These are phyloP conservation scores for Lasiosphaeriaceae sp. DNA, from an alignment of 495 filamentous ascomycete species.

Conservation along the genomic window DNA sequence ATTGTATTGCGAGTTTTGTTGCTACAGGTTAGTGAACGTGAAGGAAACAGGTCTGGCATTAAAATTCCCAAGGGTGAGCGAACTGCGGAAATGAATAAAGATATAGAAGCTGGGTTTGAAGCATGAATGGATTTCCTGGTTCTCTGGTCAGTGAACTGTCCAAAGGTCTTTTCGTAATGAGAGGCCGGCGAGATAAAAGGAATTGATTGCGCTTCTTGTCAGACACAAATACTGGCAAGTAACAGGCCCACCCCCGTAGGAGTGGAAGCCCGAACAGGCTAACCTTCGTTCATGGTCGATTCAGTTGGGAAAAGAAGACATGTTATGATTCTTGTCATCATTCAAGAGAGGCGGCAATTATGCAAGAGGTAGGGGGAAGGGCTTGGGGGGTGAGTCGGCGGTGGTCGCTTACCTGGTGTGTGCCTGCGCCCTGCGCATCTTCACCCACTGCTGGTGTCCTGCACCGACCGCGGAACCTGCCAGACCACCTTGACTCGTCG, in stretches of 20 bases:
- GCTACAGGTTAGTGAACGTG: no score
- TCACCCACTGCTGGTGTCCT: background rate
- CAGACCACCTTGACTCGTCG: background rate
- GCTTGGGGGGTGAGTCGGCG: slow-evolving; percentile 1
- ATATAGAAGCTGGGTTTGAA: no score
- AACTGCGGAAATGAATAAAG: no score
- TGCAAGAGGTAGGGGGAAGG: slow-evolving; percentile 8
- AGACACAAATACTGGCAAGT: slow-evolving; percentile 99
- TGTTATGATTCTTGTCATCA: slow-evolving; percentile 74
- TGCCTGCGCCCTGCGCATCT: background rate
- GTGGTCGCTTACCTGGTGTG: slow-evolving; percentile 19
- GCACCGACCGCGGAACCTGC: background rate
- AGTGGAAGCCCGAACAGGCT: slow-evolving; percentile 63
- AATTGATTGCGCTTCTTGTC: slow-evolving; percentile 29
- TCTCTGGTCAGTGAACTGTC: no score
- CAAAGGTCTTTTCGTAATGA: no score
- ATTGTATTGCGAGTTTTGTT: no score
- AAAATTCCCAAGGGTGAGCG: no score
- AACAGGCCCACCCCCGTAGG: slow-evolving; percentile 70
- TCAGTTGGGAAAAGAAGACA: slow-evolving; percentile 93
- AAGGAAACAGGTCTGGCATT: no score
- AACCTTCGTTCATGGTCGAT: slow-evolving; percentile 87
- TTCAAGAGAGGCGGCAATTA: slow-evolving; percentile 33
- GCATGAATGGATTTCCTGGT: no score
- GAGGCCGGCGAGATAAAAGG: no score